Conservation (phyloP, 2,329 filamentous ascomycete species). For the Xylariales sp. region DNA sequence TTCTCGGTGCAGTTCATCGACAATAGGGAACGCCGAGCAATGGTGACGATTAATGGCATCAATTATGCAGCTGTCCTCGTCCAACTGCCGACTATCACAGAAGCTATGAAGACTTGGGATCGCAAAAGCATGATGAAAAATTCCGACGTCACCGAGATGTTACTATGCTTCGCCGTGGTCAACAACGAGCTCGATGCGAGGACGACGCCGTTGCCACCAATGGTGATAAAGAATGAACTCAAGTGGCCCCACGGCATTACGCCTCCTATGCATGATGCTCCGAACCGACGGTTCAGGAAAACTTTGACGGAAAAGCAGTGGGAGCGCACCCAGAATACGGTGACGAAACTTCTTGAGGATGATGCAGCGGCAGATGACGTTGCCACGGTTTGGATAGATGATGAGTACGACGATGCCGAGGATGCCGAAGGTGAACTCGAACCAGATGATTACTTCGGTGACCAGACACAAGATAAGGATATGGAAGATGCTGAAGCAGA, state of each 20-base stretch:
- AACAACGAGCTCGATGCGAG: slow-evolving; percentile 73
- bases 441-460: slow-evolving; percentile 63
- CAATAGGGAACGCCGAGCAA: slow-evolving; percentile 76
- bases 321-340: slow-evolving; percentile 83
- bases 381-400: slow-evolving; percentile 72
- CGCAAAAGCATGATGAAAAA: slow-evolving; percentile 89
- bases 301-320: slow-evolving; percentile 85
- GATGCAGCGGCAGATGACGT: slow-evolving; percentile 72
- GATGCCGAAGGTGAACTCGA: slow-evolving; percentile 63
- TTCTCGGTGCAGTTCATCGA: slow-evolving; percentile 85
- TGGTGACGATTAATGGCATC: slow-evolving; percentile 75
- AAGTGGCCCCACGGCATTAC: slow-evolving; percentile 89
- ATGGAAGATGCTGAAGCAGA: slow-evolving; percentile 49
- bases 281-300: slow-evolving; percentile 85
- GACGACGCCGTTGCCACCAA: slow-evolving; percentile 74
- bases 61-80: slow-evolving; percentile 83
- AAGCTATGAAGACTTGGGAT: slow-evolving; percentile 95
- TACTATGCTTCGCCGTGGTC: slow-evolving; percentile 79
- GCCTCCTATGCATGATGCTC: slow-evolving; percentile 86
- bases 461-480: slow-evolving; percentile 52
- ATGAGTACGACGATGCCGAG: slow-evolving; percentile 57
- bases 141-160: slow-evolving; percentile 89
- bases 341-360: slow-evolving; percentile 77
- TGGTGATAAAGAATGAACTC: slow-evolving; percentile 72
- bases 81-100: slow-evolving; percentile 86